A percentile compares a stretch with the other conserved stretches of the same genome.
phyloP scores from a whole-genome alignment of 805 yeast genomes.

The Saccharomycopsis capsularis region DNA sequence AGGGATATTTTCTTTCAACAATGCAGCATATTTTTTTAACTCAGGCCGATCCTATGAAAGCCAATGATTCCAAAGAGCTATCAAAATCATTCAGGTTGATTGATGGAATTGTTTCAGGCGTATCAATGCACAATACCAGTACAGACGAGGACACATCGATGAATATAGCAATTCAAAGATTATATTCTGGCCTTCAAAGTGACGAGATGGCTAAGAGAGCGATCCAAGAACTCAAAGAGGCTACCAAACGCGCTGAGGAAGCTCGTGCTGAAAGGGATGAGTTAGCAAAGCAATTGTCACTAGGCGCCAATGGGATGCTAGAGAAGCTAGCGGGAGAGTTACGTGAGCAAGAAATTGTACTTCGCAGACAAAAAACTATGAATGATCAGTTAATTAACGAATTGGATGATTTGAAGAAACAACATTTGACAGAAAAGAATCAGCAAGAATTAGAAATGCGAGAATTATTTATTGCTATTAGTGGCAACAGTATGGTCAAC shows the following conservation, averaged over 20 bases:
- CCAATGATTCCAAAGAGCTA: slow-evolving; percentile 38
- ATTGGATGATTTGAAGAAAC: slow-evolving; percentile 34
- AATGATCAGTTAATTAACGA: slow-evolving; percentile 39
- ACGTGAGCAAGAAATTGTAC: slow-evolving; percentile 52
- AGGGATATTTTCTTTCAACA: slow-evolving; percentile 51
- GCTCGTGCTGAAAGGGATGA: slow-evolving; percentile 46
- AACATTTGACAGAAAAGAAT: slow-evolving; percentile 52
- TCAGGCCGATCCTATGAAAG: slow-evolving; percentile 41
- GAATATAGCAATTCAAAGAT: slow-evolving; percentile 57
- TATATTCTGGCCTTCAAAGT: slow-evolving; percentile 57
- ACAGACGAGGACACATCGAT: slow-evolving; percentile 44
- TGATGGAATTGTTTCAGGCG: slow-evolving; percentile 48
- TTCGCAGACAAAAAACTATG: slow-evolving; percentile 44
- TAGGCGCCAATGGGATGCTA: slow-evolving; percentile 65
- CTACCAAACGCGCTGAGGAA: slow-evolving; percentile 34
- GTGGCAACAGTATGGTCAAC: slow-evolving; percentile 33
- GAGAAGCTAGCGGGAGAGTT: slow-evolving; percentile 48
- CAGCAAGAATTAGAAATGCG: slow-evolving; percentile 72
- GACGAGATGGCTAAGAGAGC: slow-evolving; percentile 74
- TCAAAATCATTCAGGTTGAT: slow-evolving; percentile 47
- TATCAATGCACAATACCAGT: slow-evolving; percentile 33
- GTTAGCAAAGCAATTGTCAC: slow-evolving; percentile 41
- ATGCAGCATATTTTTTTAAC: slow-evolving; percentile 58
- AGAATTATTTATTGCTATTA: slow-evolving; percentile 58
- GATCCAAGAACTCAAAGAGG: slow-evolving; percentile 40